phyloP scores from a whole-genome alignment of 257 asterid species.

The Fraxinus americana region DNA sequence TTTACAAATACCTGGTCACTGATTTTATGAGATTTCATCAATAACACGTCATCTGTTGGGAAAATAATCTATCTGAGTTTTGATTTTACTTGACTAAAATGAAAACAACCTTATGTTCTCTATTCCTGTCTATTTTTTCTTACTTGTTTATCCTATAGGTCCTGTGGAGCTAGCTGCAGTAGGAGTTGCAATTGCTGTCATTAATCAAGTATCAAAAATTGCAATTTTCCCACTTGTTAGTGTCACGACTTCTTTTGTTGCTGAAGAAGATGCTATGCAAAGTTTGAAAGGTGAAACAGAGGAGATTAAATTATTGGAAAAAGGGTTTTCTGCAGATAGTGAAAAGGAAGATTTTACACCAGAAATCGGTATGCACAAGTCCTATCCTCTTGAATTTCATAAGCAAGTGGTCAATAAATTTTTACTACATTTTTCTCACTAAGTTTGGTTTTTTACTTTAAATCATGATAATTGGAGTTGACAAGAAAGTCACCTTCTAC shows the following conservation, averaged over 20 bases:
- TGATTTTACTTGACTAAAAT: not conserved
- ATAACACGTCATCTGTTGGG: not conserved
- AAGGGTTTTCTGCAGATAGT: slow-evolving; percentile 21
- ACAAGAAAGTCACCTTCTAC: not conserved
- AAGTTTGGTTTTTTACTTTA: not conserved
- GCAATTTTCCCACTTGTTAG: slow-evolving; percentile 69
- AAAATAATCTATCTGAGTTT: not conserved
- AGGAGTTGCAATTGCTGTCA: slow-evolving; percentile 58
- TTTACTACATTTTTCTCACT: no score
- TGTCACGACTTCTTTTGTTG: slow-evolving; percentile 64
- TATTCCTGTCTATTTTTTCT: not conserved
- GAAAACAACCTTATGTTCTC: no score
- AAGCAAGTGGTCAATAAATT: not conserved
- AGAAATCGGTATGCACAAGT: slow-evolving; percentile 23
- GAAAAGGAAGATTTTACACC: slow-evolving; percentile 36
- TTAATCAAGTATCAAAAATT: slow-evolving; percentile 61
- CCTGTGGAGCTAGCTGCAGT: slow-evolving; percentile 65
- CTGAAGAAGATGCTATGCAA: slow-evolving; percentile 54
- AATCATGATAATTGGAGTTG: not conserved
- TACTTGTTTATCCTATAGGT: slow-evolving; percentile 30
- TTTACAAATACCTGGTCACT: not conserved
- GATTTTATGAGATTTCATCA: not conserved
- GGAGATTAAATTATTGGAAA: slow-evolving; percentile 38
- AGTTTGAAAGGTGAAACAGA: slow-evolving; percentile 20
- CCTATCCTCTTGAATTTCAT: not conserved